Conservation (phyloP, 345 rosid species). For the Tarenaya hassleriana region DNA sequence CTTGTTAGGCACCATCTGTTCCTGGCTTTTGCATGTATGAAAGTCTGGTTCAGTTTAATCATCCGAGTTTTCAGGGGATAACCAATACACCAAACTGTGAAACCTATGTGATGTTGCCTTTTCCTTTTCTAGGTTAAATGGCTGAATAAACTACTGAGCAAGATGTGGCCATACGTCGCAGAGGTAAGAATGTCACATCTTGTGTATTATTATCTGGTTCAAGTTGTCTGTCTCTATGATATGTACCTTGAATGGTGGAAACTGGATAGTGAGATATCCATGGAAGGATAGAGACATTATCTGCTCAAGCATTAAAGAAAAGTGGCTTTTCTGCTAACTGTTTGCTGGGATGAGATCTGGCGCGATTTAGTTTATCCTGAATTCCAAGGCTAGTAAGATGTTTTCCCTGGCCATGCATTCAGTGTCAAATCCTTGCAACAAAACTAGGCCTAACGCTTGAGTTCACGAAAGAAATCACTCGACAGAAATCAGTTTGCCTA, state of each 20-base stretch:
- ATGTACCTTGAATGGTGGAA: conserved; percentile 3
- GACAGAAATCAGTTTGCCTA: conserved; percentile 4
- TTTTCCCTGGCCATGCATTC: conserved; percentile 10
- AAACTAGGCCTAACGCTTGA: too few relatives aligned
- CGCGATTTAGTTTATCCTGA: conserved; percentile 16
- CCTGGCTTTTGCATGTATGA: too few relatives aligned
- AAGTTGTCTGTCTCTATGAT: conserved; percentile 45
- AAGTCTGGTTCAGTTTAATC: too few relatives aligned
- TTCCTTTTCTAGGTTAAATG: conserved; percentile 73
- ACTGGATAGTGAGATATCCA: neutral
- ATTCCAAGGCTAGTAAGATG: neutral
- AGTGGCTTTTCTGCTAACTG: neutral
- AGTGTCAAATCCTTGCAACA: neutral
- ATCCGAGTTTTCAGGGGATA: too few relatives aligned
- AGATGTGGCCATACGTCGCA: too few relatives aligned
- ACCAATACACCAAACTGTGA: too few relatives aligned
- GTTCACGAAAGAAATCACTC: neutral
- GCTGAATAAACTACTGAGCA: conserved; percentile 94
- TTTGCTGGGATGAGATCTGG: neutral
- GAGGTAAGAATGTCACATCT: too few relatives aligned
- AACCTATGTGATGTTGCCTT: conserved; percentile 12
- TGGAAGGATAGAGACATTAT: conserved; percentile 14
- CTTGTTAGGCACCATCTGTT: too few relatives aligned
- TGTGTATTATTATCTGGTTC: too few relatives aligned
- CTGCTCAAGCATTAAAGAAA: conserved; percentile 3